Percentiles rank a stretch among this genome's conserved stretches.
Evolutionary conservation across 345 rosid genomes (phyloP).

Genomic region (Limnanthes douglasii): DNA sequence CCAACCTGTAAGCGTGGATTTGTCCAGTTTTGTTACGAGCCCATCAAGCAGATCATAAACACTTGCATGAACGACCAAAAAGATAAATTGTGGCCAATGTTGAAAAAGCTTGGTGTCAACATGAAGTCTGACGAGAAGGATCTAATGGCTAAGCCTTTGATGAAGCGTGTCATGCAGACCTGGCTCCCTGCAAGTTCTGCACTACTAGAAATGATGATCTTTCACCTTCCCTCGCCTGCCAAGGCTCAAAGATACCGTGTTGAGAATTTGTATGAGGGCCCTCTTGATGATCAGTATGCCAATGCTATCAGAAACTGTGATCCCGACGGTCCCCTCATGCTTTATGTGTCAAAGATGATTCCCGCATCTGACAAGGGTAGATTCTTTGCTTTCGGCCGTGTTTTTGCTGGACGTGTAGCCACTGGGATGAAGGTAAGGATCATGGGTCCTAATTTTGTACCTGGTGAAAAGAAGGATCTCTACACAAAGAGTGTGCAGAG

Average conservation of each 20-base stretch:
- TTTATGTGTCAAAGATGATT: constrained; percentile 83
- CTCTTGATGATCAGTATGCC: constrained; percentile 61
- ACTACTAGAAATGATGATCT: constrained; percentile 77
- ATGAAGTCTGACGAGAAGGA: constrained; percentile 78
- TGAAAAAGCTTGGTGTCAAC: constrained; percentile 43
- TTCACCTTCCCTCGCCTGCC: constrained; percentile 61
- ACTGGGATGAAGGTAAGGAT: constrained; percentile 78
- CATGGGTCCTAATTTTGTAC: constrained; percentile 83
- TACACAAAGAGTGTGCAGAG: constrained; percentile 32
- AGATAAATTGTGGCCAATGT: constrained; percentile 81
- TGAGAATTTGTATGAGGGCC: constrained; percentile 80
- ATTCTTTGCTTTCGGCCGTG: constrained; percentile 86
- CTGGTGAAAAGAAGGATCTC: constrained; percentile 69
- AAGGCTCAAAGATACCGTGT: constrained; percentile 74
- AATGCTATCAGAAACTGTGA: constrained; percentile 70
- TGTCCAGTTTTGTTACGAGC: constrained; percentile 64
- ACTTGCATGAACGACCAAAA: constrained; percentile 85
- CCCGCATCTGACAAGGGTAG: constrained; percentile 86
- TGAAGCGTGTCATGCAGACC: constrained; percentile 91
- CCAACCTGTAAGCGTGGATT: constrained; percentile 53
- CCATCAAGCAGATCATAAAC: constrained; percentile 51
- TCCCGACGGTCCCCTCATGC: constrained; percentile 76
- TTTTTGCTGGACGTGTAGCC: constrained; percentile 53
- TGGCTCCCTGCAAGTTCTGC: constrained; percentile 80
- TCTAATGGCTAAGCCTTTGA: constrained; percentile 53